phyloP scores from a whole-genome alignment of 225 moss, liverwort and hornwort genomes.

The Anthoceros angustus region DNA sequence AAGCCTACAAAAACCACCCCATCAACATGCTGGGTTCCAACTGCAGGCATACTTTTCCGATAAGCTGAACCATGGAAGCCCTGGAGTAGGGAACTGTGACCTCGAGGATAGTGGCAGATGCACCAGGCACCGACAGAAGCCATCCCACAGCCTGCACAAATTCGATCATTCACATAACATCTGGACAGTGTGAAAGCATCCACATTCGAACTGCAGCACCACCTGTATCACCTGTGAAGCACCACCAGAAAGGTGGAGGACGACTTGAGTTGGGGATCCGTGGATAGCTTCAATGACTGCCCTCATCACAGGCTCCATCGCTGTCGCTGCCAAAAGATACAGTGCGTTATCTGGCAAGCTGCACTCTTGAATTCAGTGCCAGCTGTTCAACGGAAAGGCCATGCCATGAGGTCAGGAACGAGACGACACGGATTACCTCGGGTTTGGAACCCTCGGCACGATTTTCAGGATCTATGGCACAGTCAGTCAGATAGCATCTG shows the following conservation, averaged over 20 bases:
- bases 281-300: conserved; percentile 83
- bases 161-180: not conserved
- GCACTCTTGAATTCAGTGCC: too few relatives aligned
- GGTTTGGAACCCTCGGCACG: too few relatives aligned
- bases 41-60: conserved; percentile 50
- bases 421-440: too few relatives aligned
- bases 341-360: not conserved
- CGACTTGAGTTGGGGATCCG: conserved; percentile 67
- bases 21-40: not conserved
- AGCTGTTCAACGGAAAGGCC: too few relatives aligned
- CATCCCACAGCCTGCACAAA: conserved; percentile 59
- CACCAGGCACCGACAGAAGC: conserved; percentile 77
- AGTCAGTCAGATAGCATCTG: too few relatives aligned
- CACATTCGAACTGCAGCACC: not conserved
- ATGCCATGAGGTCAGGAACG: too few relatives aligned
- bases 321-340: not conserved
- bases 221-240: conserved; percentile 54
- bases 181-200: not conserved
- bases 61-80: conserved; percentile 72
- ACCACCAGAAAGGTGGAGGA: conserved; percentile 77
- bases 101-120: conserved; percentile 78
- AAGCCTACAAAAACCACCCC: conserved; percentile 20
- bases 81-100: conserved; percentile 77
- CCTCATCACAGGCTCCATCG: conserved; percentile 58
- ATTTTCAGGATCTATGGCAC: too few relatives aligned